Evolutionary conservation across 441 rosid genomes (phyloP), one percentile per base, ranked within the genome.

Genomic region (Jatropha multifida): DNA sequence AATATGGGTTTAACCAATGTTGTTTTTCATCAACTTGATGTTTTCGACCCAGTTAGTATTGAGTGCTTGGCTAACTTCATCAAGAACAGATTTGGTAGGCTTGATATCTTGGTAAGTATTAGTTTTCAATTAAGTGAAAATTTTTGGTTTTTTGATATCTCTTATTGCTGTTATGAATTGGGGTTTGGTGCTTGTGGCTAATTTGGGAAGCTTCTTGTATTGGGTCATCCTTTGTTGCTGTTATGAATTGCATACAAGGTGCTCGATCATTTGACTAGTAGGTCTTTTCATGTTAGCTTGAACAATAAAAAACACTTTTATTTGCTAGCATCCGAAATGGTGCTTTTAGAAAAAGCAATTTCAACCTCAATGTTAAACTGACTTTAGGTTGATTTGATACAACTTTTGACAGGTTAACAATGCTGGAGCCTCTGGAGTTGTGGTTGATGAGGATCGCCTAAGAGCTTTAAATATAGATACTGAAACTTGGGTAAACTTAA

Each of bases 21-120:
- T 3, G 52, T 85, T 61, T 88, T 86, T 76, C 89, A 86, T 74
- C 89, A 81, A 63, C 92, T 86, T 68, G 88, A 88, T 80, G 90
- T 86, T 11, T 72, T 83, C 77, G 88, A 85, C 55, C 78, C 81
- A 11, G 10, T 59, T 41, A 86, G 86, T 78, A 17, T 71, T 17
- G 62, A 72, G 8, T 68, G 80, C 11, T 38, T 86, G 76, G 85
- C 86, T 13, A 20, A 73, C 4, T 86, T 85, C 80, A 58, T 86
- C 73, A 52, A 55, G 32, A 67, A 67, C 18, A 74, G 52, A 46
- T 88, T 83, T 71, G 86, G 88, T 59, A 74, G 83, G 79, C 92
- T 86, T 71, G 90, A 86, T 68, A 79, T 86, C 58, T 68, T 85
- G 84, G 89, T 86, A 75, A 64, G 77, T 46, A 2, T 54, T 52